Evolutionary conservation across 1,139 yeast species (phyloP), one percentile per base, ranked within the genome.

Genomic region (Candida albicans): DNA sequence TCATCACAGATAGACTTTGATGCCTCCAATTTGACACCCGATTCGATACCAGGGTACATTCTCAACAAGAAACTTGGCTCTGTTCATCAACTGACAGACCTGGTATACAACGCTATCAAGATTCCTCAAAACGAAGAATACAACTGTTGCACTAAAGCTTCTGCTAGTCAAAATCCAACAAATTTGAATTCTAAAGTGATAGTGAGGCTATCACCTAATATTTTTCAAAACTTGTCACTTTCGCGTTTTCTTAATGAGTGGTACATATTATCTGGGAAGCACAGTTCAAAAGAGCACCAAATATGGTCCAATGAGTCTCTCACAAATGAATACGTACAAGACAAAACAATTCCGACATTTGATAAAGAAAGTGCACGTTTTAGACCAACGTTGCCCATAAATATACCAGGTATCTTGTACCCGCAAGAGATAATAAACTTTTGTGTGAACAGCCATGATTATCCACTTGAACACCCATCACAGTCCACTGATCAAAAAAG

Each of bases 221-320:
- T 56, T 36, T 35, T 48, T n/a, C 54, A 55, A 13, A 48, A 48
- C 27, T 49, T 53, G 24, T 54, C 62, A 8, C 47, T 61, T 10
- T 56, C 64, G 2, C 55, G 67, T 22, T 58, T 67, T 32, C 50
- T 68, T 18, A 67, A 66, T 50, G 71, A 67, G 49, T 68, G 73
- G 73, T 64, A 63, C 49, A 39, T 65, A 11, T 52, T 67, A 8
- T 61, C 67, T 13, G 68, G 67, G 1, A 33, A 37, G 11, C 59
- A 61, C 32, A 52, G 53, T 5, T 58, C 61, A 1, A 25, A 34
- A 1, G 32, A 41, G 4, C 62, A 56, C 38, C 44, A 64, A 7
- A 35, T 54, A 11, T 56, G 61, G 52, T 41, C 57, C 11, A 61
- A 59, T 39, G 52, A 50, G 12, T 45, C 50, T 24, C 46, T 57